These are phyloP conservation scores for Cladophialophora bantiana DNA, from an alignment of 2,329 filamentous ascomycete species.

Conservation along the genomic window DNA sequence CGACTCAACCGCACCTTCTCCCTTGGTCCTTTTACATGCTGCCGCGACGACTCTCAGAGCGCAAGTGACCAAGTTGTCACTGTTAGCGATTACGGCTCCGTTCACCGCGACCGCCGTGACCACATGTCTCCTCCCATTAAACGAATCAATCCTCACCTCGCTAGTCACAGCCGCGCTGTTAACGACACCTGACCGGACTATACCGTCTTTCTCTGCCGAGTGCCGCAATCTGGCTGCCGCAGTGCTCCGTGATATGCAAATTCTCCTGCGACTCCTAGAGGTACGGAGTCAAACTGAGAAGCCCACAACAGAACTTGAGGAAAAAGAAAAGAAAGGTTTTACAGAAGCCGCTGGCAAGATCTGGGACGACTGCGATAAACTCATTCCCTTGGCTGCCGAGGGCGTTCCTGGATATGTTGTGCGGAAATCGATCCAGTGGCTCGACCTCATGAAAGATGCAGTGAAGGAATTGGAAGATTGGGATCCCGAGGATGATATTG, in stretches of 20 bases:
- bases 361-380: slow-evolving; percentile 82
- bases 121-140: slow-evolving; percentile 74
- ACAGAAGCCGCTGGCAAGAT: slow-evolving; percentile 77
- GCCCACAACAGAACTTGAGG: slow-evolving; percentile 40
- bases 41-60: slow-evolving; percentile 76
- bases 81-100: slow-evolving; percentile 84
- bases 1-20: slow-evolving; percentile 43
- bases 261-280: slow-evolving; percentile 66
- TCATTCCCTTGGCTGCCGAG: slow-evolving; percentile 68
- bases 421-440: slow-evolving; percentile 74
- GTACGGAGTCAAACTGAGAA: slow-evolving; percentile 49
- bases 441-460: slow-evolving; percentile 79
- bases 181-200: slow-evolving; percentile 68
- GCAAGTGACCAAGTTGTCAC: slow-evolving; percentile 84
- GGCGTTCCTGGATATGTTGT: slow-evolving; percentile 76
- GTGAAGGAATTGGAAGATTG: slow-evolving; percentile 87
- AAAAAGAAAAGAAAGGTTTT: slow-evolving; percentile 56
- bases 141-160: slow-evolving; percentile 74
- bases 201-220: slow-evolving; percentile 68
- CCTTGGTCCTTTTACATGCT: slow-evolving; percentile 74
- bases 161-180: slow-evolving; percentile 74
- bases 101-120: slow-evolving; percentile 80
- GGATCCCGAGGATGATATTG: slow-evolving; percentile 74
- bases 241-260: slow-evolving; percentile 68
- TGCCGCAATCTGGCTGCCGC: slow-evolving; percentile 65